Base-by-base conservation (phyloP, 1,284 basidiomycete genomes). In the Irpex sp. region DNA sequence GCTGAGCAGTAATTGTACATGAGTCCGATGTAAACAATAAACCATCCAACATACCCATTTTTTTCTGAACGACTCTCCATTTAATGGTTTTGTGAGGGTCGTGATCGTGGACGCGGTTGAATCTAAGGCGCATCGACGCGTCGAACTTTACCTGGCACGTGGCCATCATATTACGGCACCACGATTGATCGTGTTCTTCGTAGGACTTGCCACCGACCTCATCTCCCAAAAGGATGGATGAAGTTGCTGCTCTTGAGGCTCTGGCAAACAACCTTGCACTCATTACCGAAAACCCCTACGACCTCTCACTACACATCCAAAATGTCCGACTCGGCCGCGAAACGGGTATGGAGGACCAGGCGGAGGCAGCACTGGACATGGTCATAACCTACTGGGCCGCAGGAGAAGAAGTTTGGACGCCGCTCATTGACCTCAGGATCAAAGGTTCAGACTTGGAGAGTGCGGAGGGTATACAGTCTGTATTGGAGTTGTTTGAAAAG, bases 321-420 rank as follows among this genome's bases (percentile, higher is more conserved):
- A 86, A 90, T 71, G 82, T 91, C 59, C 78, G 77, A 58, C 73
- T 90, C 5, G 82, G 85, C 9, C 78, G 78, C 57, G 78, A 81
- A 7, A 76, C 80, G 21, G 82, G 80, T 60, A 80, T 85, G 77
- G 80, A 85, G 14, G 77, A 81, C 51, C 84, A 90, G 62, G 71
- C 80, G 14, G 69, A 77, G 39, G 77, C 79, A n/a, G 89, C 88
- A 18, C 78, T 83, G 64, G 87, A 90, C 67, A 87, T 89, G 82
- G 76, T 86, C 68, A 74, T 82, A 10, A 79, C 79, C 57, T 85
- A 82, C 66, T 77, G 85, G 67, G 83, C 88, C 7, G 85, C 82
- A 5, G 81, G 82, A 36, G 86, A 90, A 59, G 81, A 87, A 49
- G 79, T 88, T 16, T 90, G 88, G 90, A 60, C 84, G 23, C 81